These are phyloP conservation scores for Plasmodium vivax DNA, from an alignment of 169 alveolate genomes.

Conservation along the genomic window DNA sequence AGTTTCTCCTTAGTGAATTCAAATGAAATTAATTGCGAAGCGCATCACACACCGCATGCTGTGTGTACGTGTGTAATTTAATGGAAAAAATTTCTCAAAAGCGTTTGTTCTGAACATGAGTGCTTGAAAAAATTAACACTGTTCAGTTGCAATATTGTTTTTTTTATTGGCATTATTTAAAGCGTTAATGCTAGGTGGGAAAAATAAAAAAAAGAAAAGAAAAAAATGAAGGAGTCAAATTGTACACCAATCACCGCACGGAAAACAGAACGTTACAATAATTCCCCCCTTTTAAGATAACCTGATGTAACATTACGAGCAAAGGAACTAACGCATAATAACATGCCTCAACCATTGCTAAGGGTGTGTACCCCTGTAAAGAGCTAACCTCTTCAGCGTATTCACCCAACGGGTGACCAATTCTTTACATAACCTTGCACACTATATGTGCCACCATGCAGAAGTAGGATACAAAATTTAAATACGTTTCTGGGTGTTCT, in stretches of 20 bases:
- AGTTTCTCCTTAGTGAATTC: not conserved
- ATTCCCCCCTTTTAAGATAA: not conserved
- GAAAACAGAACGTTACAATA: not conserved
- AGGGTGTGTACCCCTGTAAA: not conserved
- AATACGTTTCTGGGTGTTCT: not conserved
- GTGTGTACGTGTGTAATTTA: too few relatives aligned
- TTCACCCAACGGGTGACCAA: not conserved
- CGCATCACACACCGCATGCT: too few relatives aligned
- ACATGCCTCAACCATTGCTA: not conserved
- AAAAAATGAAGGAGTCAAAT: not conserved
- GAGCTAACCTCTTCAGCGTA: not conserved
- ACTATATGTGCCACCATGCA: not conserved
- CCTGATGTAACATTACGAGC: not conserved
- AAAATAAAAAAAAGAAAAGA: not conserved
- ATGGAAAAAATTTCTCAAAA: too few relatives aligned
- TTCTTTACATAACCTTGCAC: not conserved
- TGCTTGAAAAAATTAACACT: too few relatives aligned
- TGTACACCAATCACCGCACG: not conserved
- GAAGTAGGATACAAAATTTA: not conserved
- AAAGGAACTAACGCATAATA: not conserved
- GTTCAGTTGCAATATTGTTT: not conserved
- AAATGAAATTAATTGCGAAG: not conserved
- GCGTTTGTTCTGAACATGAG: too few relatives aligned
- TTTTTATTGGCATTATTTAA: not conserved
- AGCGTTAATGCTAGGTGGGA: not conserved